Evolutionary conservation across 2,329 filamentous ascomycete species (phyloP).

Genomic region (Penicillium sp.): DNA sequence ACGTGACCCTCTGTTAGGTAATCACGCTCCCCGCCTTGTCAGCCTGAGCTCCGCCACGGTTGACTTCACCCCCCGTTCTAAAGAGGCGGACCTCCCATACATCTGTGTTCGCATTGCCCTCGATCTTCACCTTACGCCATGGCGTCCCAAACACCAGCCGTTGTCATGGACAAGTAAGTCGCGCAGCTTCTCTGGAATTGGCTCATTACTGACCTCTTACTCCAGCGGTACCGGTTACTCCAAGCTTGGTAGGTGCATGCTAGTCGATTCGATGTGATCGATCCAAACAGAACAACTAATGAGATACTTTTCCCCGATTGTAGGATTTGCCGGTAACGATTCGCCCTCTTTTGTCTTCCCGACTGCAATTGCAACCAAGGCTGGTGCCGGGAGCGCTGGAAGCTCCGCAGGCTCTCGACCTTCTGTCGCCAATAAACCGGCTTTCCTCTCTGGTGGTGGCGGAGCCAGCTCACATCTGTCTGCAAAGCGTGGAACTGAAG

Average conservation of each 20-base stretch:
- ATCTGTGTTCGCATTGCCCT: slow-evolving; percentile 11
- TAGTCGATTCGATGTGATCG: slow-evolving; percentile 1
- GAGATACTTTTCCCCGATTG: slow-evolving; percentile 4
- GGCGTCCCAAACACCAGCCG: slow-evolving; percentile 98
- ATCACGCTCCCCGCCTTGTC: slow-evolving; percentile 25
- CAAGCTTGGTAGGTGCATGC: slow-evolving; percentile 72
- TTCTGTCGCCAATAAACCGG: slow-evolving; percentile 87
- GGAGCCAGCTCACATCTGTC: slow-evolving; percentile 77
- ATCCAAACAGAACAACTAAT: slow-evolving; percentile 31
- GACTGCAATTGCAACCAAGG: slow-evolving; percentile 95
- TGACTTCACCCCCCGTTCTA: slow-evolving; percentile 17
- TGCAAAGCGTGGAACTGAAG: slow-evolving; percentile 90
- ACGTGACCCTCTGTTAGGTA: slow-evolving; percentile 14
- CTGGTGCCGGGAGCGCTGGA: slow-evolving; percentile 60
- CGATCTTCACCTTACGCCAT: slow-evolving; percentile 48
- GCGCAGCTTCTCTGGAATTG: slow-evolving; percentile 10
- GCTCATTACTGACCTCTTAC: slow-evolving; percentile 22
- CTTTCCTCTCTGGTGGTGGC: slow-evolving; percentile 86
- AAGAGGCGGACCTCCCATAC: slow-evolving; percentile 4
- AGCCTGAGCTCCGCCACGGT: slow-evolving; percentile 23
- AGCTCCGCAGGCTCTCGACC: slow-evolving; percentile 82
- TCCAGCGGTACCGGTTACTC: slow-evolving; percentile 96
- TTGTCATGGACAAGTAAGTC: slow-evolving; percentile 99
- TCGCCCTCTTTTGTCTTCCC: slow-evolving; percentile 99
- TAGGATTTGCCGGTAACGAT: slow-evolving; percentile 98